Evolutionary conservation across 129 eudicot species (phyloP).

Genomic region (Tagetes patula): DNA sequence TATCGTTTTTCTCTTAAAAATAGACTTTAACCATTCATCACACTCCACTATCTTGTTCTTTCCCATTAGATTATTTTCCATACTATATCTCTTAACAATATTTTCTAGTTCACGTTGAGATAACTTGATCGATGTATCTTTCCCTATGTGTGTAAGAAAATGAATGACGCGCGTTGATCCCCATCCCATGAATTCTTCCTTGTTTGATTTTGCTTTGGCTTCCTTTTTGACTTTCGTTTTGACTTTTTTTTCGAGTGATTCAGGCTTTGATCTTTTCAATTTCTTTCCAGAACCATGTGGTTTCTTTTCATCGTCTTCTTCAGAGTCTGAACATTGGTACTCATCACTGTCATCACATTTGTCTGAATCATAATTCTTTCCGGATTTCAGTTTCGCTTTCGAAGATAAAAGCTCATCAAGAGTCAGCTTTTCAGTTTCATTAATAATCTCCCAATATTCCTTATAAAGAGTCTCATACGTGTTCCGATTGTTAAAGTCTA

Average conservation of each 20-base stretch:
- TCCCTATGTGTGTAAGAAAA: constrained; percentile 58
- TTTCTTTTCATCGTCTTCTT: constrained; percentile 25
- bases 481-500: constrained; percentile 60
- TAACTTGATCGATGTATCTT: constrained; percentile 38
- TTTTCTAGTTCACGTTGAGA: constrained; percentile 57
- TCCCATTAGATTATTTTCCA: constrained; percentile 52
- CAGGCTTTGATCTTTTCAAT: constrained; percentile 35
- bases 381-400: constrained; percentile 26
- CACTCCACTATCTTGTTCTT: constrained; percentile 61
- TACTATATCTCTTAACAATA: constrained; percentile 49
- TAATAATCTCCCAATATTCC: constrained; percentile 72
- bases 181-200: constrained; percentile 68
- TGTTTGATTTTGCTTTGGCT: constrained; percentile 30
- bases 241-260: constrained; percentile 24
- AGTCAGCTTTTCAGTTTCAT: constrained; percentile 52
- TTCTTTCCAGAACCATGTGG: constrained; percentile 25
- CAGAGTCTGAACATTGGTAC: constrained; percentile 32
- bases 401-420: constrained; percentile 43
- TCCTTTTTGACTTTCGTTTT: constrained; percentile 14
- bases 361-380: constrained; percentile 42
- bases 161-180: constrained; percentile 58
- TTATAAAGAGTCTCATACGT: constrained; percentile 75
- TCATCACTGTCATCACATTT: constrained; percentile 41
- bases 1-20: constrained; percentile 58
- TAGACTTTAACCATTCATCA: constrained; percentile 51